Evolutionary conservation across 1,284 basidiomycete species (phyloP), one percentile per base, ranked within the genome.

Genomic region (Sporisorium scitamineum): DNA sequence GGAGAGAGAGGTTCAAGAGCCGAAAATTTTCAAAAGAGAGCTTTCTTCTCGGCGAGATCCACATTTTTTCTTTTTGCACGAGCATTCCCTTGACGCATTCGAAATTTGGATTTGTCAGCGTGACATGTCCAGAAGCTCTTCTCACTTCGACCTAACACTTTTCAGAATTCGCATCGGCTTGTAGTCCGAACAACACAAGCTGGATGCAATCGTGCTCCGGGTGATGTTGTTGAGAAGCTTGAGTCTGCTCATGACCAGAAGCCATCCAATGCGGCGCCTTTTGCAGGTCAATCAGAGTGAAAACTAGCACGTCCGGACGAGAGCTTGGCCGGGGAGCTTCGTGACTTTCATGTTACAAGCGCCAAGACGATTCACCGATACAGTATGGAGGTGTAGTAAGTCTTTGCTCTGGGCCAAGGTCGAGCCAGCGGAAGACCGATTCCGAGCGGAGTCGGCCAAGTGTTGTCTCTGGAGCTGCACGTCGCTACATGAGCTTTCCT

Each of bases 61-160:
- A 51, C 57, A 22, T 42, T 57, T 56, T 58, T 42, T 41, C n/a
- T 32, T 34, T 34, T 55, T 55, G 26, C 34, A 11, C 37, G 14
- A 39, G 45, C 32, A 50, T n/a, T n/a, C 47, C 54, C 54, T 55
- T 27, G 31, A 48, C 54, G 41, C 27, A 13, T 18, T 9, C 3
- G 2, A 59, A 62, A 69, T 29, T 48, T 44, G 48, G 22, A 60
- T 64, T 70, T 60, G 67, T 70, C 61, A 70, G 61, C 61, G 41
- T 70, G 61, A 70, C 61, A 54, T 10, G 1, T 18, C 53, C 13
- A 3, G 16, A 13, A 24, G 13, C 1, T n/a, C n/a, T n/a, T n/a
- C n/a, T n/a, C n/a, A 20, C 29, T 14, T 0, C 18, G 14, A 20
- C 29, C 37, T 41, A 54, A 54, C 52, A 54, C 7, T 24, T 26